Evolutionary conservation across 2,329 filamentous ascomycete genomes (phyloP).

Genomic region (Leptoxyphium fumago): DNA sequence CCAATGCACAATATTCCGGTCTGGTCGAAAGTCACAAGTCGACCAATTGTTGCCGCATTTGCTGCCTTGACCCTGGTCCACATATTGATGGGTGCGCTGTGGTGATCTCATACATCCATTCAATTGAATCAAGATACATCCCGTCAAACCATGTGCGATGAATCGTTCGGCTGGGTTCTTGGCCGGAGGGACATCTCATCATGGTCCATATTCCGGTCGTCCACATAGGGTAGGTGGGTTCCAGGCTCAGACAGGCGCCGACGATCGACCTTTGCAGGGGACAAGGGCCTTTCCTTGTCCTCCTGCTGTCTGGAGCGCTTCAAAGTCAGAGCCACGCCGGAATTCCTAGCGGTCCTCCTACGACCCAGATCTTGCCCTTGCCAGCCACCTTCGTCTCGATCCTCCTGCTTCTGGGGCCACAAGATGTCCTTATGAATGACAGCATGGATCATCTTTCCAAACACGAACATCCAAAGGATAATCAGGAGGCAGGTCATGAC

Average conservation of each 20-base stretch:
- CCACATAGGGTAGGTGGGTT: not conserved
- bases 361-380: not conserved
- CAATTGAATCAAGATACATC: too few species aligned
- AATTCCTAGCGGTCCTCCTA: not conserved
- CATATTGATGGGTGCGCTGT: too few species aligned
- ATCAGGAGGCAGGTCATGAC: conserved; percentile 53
- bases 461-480: conserved; percentile 53
- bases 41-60: too few species aligned
- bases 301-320: not conserved
- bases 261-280: not conserved
- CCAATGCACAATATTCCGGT: too few species aligned
- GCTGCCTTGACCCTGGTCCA: too few species aligned
- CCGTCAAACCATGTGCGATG: too few species aligned
- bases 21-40: too few species aligned
- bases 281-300: not conserved
- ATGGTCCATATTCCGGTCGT: not conserved
- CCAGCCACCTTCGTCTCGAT: conserved; percentile 48
- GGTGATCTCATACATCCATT: too few species aligned
- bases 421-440: conserved; percentile 52
- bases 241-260: not conserved
- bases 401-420: conserved; percentile 60
- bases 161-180: too few species aligned
- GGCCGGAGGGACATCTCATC: not conserved
- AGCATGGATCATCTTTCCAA: conserved; percentile 55
- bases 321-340: not conserved